A percentile compares a stretch with the other conserved stretches of the same genome.
phyloP scores from a whole-genome alignment of 179 eudicot species.

The Sideroxylon spinosum region DNA sequence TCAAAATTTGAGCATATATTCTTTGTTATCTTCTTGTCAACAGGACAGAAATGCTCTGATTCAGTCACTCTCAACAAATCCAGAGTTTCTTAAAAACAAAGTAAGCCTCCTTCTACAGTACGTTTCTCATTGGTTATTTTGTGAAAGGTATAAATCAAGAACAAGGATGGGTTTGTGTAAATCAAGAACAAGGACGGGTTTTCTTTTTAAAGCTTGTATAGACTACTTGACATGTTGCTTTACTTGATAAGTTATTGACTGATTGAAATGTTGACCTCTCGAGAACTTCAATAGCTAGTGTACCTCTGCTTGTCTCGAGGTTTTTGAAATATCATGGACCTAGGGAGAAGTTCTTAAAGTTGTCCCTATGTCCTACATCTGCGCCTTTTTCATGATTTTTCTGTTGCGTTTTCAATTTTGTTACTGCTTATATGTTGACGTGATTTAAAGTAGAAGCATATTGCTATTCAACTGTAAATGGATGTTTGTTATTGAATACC shows the following conservation, averaged over 20 bases:
- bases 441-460: background rate
- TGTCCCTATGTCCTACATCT: constrained; percentile 2
- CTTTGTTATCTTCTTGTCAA: constrained; percentile 17
- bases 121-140: background rate
- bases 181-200: background rate
- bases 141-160: constrained; percentile 1
- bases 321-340: background rate
- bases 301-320: background rate
- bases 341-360: background rate
- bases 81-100: constrained; percentile 87
- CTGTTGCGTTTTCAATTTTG: background rate
- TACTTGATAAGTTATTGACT: no score
- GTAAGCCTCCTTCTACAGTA: constrained; percentile 36
- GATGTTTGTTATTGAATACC: background rate
- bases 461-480: background rate
- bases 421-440: constrained; percentile 1
- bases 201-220: constrained; percentile 2
- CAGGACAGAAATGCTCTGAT: constrained; percentile 78
- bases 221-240: background rate
- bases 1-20: background rate
- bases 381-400: background rate
- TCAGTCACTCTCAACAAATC: constrained; percentile 85
- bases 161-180: background rate
- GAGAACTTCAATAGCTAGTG: constrained; percentile 1
- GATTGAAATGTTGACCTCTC: background rate